These are phyloP conservation scores for Alternaria angustiovoidea DNA, from an alignment of 2,329 filamentous ascomycete species.

Conservation along the genomic window DNA sequence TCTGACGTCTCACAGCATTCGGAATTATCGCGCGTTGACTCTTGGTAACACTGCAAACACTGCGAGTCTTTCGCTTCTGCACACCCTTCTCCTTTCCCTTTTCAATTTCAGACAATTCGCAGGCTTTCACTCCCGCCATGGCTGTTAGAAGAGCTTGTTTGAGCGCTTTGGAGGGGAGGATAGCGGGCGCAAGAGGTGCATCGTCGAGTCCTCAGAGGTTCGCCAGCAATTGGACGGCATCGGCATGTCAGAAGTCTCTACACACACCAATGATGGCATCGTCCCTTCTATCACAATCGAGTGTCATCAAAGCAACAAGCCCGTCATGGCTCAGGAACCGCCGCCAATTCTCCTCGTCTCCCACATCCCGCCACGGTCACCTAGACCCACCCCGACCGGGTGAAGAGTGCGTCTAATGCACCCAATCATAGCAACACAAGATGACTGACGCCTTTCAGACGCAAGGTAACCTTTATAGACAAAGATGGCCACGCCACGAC, in stretches of 20 bases:
- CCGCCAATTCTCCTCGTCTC: conserved; percentile 72
- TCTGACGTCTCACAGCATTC: conserved; percentile 27
- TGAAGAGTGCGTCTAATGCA: conserved; percentile 74
- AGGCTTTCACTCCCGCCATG: conserved; percentile 11
- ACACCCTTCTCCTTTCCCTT: conserved; percentile 2
- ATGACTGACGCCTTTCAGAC: conserved; percentile 58
- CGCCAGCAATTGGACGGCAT: conserved; percentile 28
- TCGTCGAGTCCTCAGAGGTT: conserved; percentile 21
- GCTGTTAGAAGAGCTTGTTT: conserved; percentile 22
- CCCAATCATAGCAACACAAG: neutral
- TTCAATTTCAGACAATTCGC: neutral
- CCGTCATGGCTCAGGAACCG: conserved; percentile 7
- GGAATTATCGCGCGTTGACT: conserved; percentile 19
- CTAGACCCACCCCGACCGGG: conserved; percentile 84
- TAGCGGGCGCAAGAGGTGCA: conserved; percentile 18
- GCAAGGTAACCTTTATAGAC: conserved; percentile 91
- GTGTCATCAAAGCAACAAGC: conserved; percentile 3
- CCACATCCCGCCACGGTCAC: conserved; percentile 74
- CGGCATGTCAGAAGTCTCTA: neutral
- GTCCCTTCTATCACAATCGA: neutral
- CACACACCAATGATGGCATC: neutral
- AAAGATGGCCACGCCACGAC: conserved; percentile 82
- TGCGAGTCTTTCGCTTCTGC: neutral
- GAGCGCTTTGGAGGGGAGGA: conserved; percentile 10
- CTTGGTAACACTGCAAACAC: conserved; percentile 13